Conservation (phyloP, 2,329 filamentous ascomycete genomes). For the Diaporthe helianthi region DNA sequence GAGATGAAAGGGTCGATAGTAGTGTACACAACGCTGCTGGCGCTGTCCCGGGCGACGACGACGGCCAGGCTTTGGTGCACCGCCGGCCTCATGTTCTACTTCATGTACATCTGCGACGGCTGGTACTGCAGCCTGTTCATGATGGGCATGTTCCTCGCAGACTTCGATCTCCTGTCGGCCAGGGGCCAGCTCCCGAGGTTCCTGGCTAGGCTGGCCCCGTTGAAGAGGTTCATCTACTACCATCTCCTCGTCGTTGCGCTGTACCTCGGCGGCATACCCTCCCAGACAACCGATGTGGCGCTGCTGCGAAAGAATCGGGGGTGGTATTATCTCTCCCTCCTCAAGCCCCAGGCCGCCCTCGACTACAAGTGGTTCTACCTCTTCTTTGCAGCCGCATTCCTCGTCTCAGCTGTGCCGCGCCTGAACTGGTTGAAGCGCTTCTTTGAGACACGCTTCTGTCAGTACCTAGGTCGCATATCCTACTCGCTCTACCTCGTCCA, state of each 20-base stretch:
- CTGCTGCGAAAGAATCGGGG: conserved; percentile 61
- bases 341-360: conserved; percentile 71
- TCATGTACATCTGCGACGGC: conserved; percentile 72
- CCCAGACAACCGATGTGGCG: conserved; percentile 54
- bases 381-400: conserved; percentile 64
- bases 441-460: conserved; percentile 65
- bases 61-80: conserved; percentile 63
- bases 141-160: conserved; percentile 66
- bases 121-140: conserved; percentile 67
- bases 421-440: conserved; percentile 64
- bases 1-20: conserved; percentile 71
- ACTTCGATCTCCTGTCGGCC: conserved; percentile 62
- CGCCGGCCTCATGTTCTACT: conserved; percentile 64
- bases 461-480: conserved; percentile 68
- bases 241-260: conserved; percentile 59
- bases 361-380: conserved; percentile 74
- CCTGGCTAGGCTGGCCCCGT: conserved; percentile 52
- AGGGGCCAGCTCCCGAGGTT: conserved; percentile 57
- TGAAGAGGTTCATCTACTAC: conserved; percentile 60
- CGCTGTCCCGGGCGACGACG: conserved; percentile 62
- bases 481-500: conserved; percentile 71
- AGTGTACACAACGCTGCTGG: conserved; percentile 63
- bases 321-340: conserved; percentile 65
- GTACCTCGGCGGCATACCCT: conserved; percentile 68
- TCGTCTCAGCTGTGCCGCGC: conserved; percentile 63